Evolutionary conservation across 371 early-diverging fungal species (phyloP).

Genomic region (Rhizopus stolonifer): DNA sequence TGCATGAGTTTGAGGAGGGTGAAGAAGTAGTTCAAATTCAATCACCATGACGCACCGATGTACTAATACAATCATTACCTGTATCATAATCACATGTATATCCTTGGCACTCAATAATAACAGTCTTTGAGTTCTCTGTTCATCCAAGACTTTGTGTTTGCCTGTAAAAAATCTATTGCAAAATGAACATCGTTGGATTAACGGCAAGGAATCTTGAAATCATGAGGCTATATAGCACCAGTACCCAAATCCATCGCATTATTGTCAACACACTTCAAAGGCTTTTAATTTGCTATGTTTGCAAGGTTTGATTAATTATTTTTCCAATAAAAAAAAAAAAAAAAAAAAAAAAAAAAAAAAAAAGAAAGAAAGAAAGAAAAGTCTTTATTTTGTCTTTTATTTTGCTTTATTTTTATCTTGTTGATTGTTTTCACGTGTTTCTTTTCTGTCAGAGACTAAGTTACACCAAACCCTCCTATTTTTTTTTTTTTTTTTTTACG

Average conservation of each 20-base stretch:
- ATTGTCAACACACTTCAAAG: constrained; percentile 55
- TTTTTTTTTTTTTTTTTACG: too few relatives aligned
- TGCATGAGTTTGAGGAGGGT: constrained; percentile 80
- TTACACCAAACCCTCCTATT: too few relatives aligned
- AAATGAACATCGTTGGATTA: constrained; percentile 90
- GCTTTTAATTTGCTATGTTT: too few relatives aligned
- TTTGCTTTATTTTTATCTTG: too few relatives aligned
- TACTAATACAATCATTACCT: constrained; percentile 95
- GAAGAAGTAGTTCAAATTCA: constrained; percentile 95
- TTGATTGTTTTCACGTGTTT: too few relatives aligned
- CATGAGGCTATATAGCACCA: constrained; percentile 97
- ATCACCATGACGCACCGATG: constrained; percentile 91
- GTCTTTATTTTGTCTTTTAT: too few relatives aligned
- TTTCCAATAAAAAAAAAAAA: too few relatives aligned
- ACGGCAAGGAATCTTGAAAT: constrained; percentile 86
- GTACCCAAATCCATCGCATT: constrained; percentile 90
- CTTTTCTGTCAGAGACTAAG: too few relatives aligned
- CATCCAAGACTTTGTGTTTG: constrained; percentile 83
- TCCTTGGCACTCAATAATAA: constrained; percentile 83
- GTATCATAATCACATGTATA: constrained; percentile 94
- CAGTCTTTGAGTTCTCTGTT: constrained; percentile 75
- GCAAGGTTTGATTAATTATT: too few relatives aligned
- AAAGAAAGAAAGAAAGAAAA: too few relatives aligned
- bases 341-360: too few relatives aligned
- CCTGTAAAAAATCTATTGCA: constrained; percentile 96